Base-by-base conservation (phyloP, 306 rosid species). In the Mucuna pruriens region DNA sequence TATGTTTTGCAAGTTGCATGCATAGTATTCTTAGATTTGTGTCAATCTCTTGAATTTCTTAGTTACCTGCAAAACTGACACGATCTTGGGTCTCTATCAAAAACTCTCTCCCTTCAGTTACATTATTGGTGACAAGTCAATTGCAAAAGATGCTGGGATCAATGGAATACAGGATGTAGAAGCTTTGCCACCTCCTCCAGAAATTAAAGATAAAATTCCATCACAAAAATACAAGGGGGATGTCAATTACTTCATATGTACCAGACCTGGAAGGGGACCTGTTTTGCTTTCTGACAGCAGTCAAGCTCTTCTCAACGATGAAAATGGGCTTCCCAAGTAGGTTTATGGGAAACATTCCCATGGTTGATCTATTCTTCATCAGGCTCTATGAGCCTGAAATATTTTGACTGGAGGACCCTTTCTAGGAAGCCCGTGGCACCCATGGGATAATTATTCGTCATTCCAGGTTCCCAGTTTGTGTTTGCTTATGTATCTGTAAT, bases 191-290 rank as follows among this genome's bases (percentile, higher is more conserved):
- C 87, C 97, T 16, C 97, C 99, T 39, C 91, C 94, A 29, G 97
- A 95, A 87, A 84, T 82, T 16, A 93, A 87, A 86, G 97, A 86
- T 71, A 86, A 82, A 31, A 78, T 87, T 86, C 91, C 91, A 36
- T 88, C 88, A 20, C 93, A 93, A 90, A 93, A 91, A 82, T 87
- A 31, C 80, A 83, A 77, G 79, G 99, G 99, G 33, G 97, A 90
- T 75, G 96, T 95, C 62, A 90, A 90, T 86, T 93, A 95, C 88
- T 95, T 95, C 88, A 95, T 95, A 80, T 95, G 99, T 83, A 95
- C 99, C 57, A 91, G 87, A 79, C 97, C 97, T 1, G 99, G 99
- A 72, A 91, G 82, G 87, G 99, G 99, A 74, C 99, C 99, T 10
- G 93, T 93, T 79, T 72, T 87, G 87, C 89, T 95, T 63, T 83